Base-by-base conservation (phyloP, 306 rosid genomes). In the Heteromeles arbutifolia region DNA sequence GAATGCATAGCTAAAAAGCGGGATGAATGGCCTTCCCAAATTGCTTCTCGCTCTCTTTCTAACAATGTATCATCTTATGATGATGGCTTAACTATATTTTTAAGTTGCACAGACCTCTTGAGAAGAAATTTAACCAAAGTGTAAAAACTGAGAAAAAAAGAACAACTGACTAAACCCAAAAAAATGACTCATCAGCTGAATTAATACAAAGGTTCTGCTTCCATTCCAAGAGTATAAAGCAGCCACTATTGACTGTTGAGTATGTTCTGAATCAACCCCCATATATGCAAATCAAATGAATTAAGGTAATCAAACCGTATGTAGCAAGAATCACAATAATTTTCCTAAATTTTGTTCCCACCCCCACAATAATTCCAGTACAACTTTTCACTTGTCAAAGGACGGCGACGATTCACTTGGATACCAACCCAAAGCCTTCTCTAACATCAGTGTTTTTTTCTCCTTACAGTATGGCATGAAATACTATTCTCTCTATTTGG, bases 281-380 rank as follows among this genome's bases (percentile, higher is more conserved):
- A 26, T 59, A 41, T 73, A 73, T 73, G 66, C 45, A 17, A 31
- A 9, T 22, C 43, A 31, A 44, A 62, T 65, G 78, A 79, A 73
- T 79, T 10, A 67, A 44, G 44, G 82, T 14, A 79, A 70, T 78
- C 72, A 62, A 50, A 63, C 48, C 37, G 72, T 39, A 53, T 25
- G 63, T 17, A 19, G 56, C 80, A 70, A 82, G 81, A 83, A 76
- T 72, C 78, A 79, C 79, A 81, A 71, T 67, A 57, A 15, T 29
- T 44, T 44, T 11, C 37, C 11, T 13, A 17, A 32, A 19, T 52
- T 14, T 67, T 41, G 44, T 37, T 50, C 77, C 78, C 67, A 69
- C 70, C 82, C 86, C 81, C 87, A 81, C 89, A 80, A 80, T 82
- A 77, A 66, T 73, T 62, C 41, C 41, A 45, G 70, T 70, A 74